Evolutionary conservation across 305 asterid genomes (phyloP).

Genomic region (Rubia balearica): DNA sequence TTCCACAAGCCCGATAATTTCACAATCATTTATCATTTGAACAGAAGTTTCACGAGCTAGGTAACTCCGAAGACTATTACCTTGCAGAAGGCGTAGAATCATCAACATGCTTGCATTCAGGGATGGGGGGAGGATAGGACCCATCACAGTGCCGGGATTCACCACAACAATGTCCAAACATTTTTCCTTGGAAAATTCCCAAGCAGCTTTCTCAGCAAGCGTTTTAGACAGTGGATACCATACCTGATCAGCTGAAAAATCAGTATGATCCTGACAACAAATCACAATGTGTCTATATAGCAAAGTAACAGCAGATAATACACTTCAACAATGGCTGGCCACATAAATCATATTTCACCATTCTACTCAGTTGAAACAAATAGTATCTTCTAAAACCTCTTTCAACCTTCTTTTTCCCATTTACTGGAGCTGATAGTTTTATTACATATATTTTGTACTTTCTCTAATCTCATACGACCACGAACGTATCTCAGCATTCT

Average conservation of each 20-base stretch:
- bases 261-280: constrained; percentile 5
- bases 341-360: not conserved
- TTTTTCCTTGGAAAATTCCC: constrained; percentile 74
- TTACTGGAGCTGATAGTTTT: not conserved
- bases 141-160: constrained; percentile 85
- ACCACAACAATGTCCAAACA: constrained; percentile 71
- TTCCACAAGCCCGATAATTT: not conserved
- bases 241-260: constrained; percentile 28
- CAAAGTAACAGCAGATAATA: not conserved
- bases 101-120: constrained; percentile 73
- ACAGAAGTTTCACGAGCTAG: not conserved
- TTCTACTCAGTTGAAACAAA: not conserved
- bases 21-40: not conserved
- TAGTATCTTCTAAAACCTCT: not conserved
- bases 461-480: not conserved
- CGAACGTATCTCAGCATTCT: not conserved
- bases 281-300: not conserved
- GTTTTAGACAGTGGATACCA: constrained; percentile 92
- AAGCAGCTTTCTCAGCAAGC: constrained; percentile 82
- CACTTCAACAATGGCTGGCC: not conserved
- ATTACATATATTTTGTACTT: not conserved
- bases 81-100: constrained; percentile 78
- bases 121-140: constrained; percentile 62
- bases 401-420: not conserved
- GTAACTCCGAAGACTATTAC: constrained; percentile 25